A percentile compares a stretch with the other conserved stretches of the same genome.
These are phyloP conservation scores for Vicia villosa DNA, from an alignment of 306 rosid species.

Conservation along the genomic window DNA sequence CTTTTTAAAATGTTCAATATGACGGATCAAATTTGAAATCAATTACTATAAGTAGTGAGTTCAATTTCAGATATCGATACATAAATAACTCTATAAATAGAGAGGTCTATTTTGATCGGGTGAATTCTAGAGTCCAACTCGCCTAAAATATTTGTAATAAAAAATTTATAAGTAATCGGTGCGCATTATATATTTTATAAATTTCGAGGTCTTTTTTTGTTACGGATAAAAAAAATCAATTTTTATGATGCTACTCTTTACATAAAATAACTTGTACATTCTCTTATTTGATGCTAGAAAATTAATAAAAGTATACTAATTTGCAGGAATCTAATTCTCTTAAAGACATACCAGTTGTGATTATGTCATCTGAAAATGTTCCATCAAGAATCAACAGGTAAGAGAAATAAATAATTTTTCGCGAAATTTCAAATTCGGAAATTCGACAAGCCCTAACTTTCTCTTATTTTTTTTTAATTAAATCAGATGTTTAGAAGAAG, in stretches of 20 bases:
- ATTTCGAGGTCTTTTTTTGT: no score
- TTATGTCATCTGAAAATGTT: conserved; percentile 89
- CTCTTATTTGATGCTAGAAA: conserved; percentile 10
- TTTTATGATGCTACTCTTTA: background rate
- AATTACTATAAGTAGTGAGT: no score
- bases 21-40: background rate
- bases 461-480: conserved; percentile 26
- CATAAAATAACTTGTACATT: background rate
- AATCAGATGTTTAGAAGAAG: conserved; percentile 84
- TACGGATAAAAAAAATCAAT: no score
- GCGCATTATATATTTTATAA: no score
- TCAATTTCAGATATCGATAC: no score
- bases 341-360: conserved; percentile 87
- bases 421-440: background rate
- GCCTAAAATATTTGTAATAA: no score
- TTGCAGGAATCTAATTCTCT: conserved; percentile 78
- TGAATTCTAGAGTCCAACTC: no score
- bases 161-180: no score
- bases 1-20: background rate
- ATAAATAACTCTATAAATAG: no score
- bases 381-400: conserved; percentile 87
- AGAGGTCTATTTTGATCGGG: no score
- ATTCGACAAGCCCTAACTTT: conserved; percentile 4
- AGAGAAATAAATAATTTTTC: background rate
- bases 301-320: conserved; percentile 24